These are phyloP conservation scores for Hamigera avellanea DNA, from an alignment of 495 filamentous ascomycete genomes.

Conservation along the genomic window DNA sequence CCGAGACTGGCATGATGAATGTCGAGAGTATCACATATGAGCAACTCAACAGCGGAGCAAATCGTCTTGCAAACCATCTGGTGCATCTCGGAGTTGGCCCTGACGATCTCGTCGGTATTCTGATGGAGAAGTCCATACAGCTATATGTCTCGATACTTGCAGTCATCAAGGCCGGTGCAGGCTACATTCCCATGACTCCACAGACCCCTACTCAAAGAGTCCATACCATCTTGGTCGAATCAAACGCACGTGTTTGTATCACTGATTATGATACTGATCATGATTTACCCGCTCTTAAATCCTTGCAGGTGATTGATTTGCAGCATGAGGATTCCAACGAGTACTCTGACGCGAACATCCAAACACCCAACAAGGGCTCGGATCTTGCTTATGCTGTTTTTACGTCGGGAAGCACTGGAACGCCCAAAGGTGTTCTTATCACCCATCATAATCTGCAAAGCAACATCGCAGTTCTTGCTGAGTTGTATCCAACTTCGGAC, in stretches of 20 bases:
- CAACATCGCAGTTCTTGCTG: slow-evolving; percentile 48
- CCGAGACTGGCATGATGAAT: slow-evolving; percentile 8
- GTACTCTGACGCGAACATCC: slow-evolving; percentile 17
- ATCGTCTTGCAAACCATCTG: slow-evolving; percentile 51
- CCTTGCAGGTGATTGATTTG: slow-evolving; percentile 13
- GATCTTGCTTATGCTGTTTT: slow-evolving; percentile 46
- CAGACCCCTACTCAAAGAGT: slow-evolving; percentile 47
- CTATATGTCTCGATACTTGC: slow-evolving; percentile 63
- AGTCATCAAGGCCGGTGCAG: slow-evolving; percentile 58
- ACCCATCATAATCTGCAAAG: slow-evolving; percentile 56
- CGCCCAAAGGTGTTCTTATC: slow-evolving; percentile 59
- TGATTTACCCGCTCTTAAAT: slow-evolving; percentile 6
- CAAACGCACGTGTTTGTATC: slow-evolving; percentile 36
- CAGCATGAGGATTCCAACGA: slow-evolving; percentile 21
- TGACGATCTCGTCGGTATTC: slow-evolving; percentile 50
- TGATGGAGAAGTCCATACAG: slow-evolving; percentile 57
- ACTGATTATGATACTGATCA: slow-evolving; percentile 13
- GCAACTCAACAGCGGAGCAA: slow-evolving; percentile 49
- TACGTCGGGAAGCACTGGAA: slow-evolving; percentile 54
- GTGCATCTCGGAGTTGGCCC: slow-evolving; percentile 26
- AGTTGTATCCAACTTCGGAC: slow-evolving; percentile 42
- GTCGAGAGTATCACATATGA: slow-evolving; percentile 43
- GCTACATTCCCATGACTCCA: slow-evolving; percentile 60
- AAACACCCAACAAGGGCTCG: slow-evolving; percentile 9
- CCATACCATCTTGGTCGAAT: slow-evolving; percentile 39